Evolutionary conservation across 352 stramenopile species (phyloP), one percentile per base, ranked within the genome.

Genomic region (Globisporangium middletonii): DNA sequence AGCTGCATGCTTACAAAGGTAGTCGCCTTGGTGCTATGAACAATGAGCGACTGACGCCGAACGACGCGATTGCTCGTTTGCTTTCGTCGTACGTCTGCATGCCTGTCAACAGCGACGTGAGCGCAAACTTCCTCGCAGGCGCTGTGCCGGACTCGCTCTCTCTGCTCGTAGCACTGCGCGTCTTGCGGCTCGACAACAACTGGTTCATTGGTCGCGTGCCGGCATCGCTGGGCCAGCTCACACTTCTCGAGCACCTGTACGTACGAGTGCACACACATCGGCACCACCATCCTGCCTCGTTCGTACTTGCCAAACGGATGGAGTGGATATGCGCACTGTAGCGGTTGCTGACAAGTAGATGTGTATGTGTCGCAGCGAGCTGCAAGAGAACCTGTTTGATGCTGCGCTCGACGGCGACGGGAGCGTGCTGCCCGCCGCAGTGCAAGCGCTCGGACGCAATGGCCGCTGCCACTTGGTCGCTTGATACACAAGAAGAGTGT

Each of bases 91-190:
- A 41, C 35, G 38, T 49, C 13, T 52, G 13, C 1, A 38, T 35
- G 16, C 15, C 3, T 50, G 28, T 30, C 37, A 11, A 35, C 60
- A 89, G 79, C 23, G 79, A 90, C 46, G 46, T 90, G 45, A 88
- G 79, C 64, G 84, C 65, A 18, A 90, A 90, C 51, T 90, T 83
- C 60, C 66, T 90, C 30, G 75, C 67, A 4, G 71, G 77, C 0
- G 35, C 68, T 4, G 64, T 88, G 15, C 79, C 79, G 13, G 52
- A 68, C 43, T 83, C 73, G 8, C 16, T 88, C 3, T 82, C 75
- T 0, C 42, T 46, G 18, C 58, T 90, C 4, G 48, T 30, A n/a
- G 43, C 51, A 0, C 54, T 90, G 9, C 65, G 66, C 2, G 64
- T 73, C n/a, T 67, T 90, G 28, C 73, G 72, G 13, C 69, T 90